These are phyloP conservation scores for Aspergillus latus DNA, from an alignment of 2,329 filamentous ascomycete genomes.

Conservation along the genomic window DNA sequence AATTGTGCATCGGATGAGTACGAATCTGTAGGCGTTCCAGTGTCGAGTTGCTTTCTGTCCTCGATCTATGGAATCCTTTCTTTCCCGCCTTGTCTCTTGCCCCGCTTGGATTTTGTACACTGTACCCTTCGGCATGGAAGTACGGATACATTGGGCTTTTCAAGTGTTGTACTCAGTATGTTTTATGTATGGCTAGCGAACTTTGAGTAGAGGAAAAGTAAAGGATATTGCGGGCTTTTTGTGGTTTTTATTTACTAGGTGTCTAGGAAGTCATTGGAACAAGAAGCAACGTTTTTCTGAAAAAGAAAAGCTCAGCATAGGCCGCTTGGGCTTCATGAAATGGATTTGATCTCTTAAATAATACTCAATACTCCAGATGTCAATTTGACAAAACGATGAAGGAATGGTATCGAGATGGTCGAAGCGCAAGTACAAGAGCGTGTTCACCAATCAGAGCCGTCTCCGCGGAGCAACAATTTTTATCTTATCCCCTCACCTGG, in stretches of 20 bases:
- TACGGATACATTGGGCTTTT: not conserved
- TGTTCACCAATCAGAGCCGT: not conserved
- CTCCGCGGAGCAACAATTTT: conserved; percentile 5
- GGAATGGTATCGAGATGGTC: not conserved
- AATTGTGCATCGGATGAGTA: conserved; percentile 63
- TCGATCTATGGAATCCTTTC: not conserved
- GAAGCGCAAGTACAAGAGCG: not conserved
- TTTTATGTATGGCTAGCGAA: conserved; percentile 15
- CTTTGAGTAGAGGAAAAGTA: conserved; percentile 8
- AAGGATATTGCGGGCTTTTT: not conserved
- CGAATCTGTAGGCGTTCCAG: conserved; percentile 31
- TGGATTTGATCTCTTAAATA: too few relatives aligned
- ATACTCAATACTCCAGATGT: too few relatives aligned
- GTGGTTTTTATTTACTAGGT: too few relatives aligned
- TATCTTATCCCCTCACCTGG: conserved; percentile 3
- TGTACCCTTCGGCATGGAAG: not conserved
- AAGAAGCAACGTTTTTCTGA: too few relatives aligned
- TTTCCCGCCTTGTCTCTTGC: not conserved
- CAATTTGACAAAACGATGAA: too few relatives aligned
- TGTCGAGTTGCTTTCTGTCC: not conserved
- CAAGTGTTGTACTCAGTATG: conserved; percentile 1
- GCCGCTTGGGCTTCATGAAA: too few relatives aligned
- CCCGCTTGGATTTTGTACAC: not conserved
- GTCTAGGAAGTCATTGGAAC: too few relatives aligned
- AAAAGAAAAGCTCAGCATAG: too few relatives aligned